Evolutionary conservation across 2,329 filamentous ascomycete species (phyloP).

Genomic region (Chalara sp.): DNA sequence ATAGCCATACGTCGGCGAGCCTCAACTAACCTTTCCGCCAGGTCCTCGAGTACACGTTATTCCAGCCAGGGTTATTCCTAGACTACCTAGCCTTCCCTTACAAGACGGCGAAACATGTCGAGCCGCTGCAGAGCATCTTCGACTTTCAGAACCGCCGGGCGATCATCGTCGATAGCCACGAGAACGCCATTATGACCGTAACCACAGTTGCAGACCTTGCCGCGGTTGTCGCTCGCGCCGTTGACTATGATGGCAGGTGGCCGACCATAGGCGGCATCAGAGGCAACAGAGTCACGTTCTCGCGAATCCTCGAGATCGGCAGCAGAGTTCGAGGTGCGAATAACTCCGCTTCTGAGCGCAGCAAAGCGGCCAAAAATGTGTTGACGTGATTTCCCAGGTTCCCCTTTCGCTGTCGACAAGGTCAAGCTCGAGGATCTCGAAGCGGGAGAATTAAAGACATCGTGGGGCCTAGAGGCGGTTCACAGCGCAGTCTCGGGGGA

Average conservation of each 20-base stretch:
- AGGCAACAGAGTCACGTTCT: conserved; percentile 20
- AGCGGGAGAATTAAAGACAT: conserved; percentile 32
- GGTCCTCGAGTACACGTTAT: conserved; percentile 42
- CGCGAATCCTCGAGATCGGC: conserved; percentile 31
- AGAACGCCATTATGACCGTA: conserved; percentile 34
- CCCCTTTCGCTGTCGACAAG: conserved; percentile 35
- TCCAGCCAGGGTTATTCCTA: conserved; percentile 41
- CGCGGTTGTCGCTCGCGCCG: conserved; percentile 24
- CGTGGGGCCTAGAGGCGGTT: conserved; percentile 32
- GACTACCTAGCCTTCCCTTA: conserved; percentile 42
- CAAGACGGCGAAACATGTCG: conserved; percentile 32
- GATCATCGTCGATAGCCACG: conserved; percentile 33
- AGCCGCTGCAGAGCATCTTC: conserved; percentile 23
- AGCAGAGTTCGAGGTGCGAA: conserved; percentile 33
- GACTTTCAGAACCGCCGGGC: conserved; percentile 32
- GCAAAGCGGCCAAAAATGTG: neutral
- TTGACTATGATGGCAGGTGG: conserved; percentile 27
- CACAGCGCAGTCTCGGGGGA: conserved; percentile 31
- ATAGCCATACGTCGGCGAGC: too few species aligned
- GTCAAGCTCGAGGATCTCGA: conserved; percentile 41
- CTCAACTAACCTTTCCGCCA: conserved; percentile 8
- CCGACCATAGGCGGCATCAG: conserved; percentile 26
- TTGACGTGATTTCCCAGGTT: conserved; percentile 20
- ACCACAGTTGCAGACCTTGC: conserved; percentile 39
- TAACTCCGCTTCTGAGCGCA: neutral